Evolutionary conservation across 768 basidiomycete genomes (phyloP).

Genomic region (Suillus ampliporus): DNA sequence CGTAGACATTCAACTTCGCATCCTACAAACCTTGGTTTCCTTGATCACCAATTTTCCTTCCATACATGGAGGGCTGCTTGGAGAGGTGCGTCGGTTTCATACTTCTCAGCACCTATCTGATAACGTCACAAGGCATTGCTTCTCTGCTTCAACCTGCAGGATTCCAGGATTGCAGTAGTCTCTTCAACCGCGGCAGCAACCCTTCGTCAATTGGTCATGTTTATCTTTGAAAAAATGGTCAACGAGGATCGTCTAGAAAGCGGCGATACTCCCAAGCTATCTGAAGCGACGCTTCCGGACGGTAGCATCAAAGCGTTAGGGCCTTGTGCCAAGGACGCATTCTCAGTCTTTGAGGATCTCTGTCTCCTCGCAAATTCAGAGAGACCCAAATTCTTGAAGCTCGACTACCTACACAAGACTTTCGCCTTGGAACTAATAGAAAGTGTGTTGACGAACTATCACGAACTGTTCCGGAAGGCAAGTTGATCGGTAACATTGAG

Average conservation of each 20-base stretch:
- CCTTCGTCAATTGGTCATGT: constrained; percentile 95
- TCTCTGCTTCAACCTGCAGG: constrained; percentile 95
- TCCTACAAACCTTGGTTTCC: constrained; percentile 89
- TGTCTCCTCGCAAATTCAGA: constrained; percentile 87
- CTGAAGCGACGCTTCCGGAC: constrained; percentile 66
- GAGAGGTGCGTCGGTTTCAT: constrained; percentile 65
- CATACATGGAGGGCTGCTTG: constrained; percentile 80
- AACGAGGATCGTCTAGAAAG: constrained; percentile 65
- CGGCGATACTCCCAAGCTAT: constrained; percentile 19
- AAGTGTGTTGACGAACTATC: constrained; percentile 93
- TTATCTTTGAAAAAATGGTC: constrained; percentile 93
- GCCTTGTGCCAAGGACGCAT: constrained; percentile 84
- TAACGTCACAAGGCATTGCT: constrained; percentile 67
- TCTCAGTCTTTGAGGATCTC: constrained; percentile 89
- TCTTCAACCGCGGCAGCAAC: constrained; percentile 98
- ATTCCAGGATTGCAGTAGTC: constrained; percentile 94
- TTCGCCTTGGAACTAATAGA: constrained; percentile 96
- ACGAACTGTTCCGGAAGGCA: constrained; percentile 83
- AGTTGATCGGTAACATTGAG: constrained; percentile 16
- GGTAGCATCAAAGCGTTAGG: constrained; percentile 66
- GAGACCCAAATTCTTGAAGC: constrained; percentile 79
- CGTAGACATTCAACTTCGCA: constrained; percentile 94
- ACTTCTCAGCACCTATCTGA: background rate
- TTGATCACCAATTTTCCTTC: constrained; percentile 88
- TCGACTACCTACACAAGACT: constrained; percentile 86